Percentiles rank a stretch among this genome's conserved stretches.
Conservation (phyloP, 345 rosid genomes). For the Luvunga scandens region DNA sequence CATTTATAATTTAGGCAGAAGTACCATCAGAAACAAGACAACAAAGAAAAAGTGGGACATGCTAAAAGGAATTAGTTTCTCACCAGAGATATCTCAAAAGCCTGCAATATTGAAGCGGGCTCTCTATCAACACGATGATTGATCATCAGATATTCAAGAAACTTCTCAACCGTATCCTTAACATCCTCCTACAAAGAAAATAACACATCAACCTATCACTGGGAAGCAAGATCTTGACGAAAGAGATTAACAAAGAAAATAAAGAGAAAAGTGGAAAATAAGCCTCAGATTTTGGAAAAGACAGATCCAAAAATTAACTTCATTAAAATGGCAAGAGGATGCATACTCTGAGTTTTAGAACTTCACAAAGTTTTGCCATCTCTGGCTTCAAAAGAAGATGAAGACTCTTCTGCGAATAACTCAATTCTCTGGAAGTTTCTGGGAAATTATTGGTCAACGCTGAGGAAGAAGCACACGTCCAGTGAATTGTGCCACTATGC, state of each 20-base stretch:
- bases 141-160: constrained; percentile 72
- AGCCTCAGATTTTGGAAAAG: not conserved
- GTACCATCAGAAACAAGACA: not conserved
- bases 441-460: constrained; percentile 21
- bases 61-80: constrained; percentile 22
- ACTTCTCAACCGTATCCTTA: constrained; percentile 48
- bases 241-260: not conserved
- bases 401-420: constrained; percentile 61
- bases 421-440: constrained; percentile 32
- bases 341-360: constrained; percentile 62
- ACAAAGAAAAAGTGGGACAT: not conserved
- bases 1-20: not conserved
- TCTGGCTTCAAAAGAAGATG: constrained; percentile 57
- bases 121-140: constrained; percentile 59
- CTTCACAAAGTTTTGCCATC: constrained; percentile 61
- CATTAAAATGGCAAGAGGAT: constrained; percentile 14
- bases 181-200: constrained; percentile 59
- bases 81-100: constrained; percentile 86
- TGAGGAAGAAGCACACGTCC: constrained; percentile 17
- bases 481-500: constrained; percentile 15
- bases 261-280: not conserved
- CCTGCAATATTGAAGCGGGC: constrained; percentile 61
- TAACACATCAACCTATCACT: constrained; percentile 8
- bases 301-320: constrained; percentile 10
- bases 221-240: not conserved